These are phyloP conservation scores for Cylindrotheca closterium DNA, from an alignment of 108 stramenopile genomes.

Conservation along the genomic window DNA sequence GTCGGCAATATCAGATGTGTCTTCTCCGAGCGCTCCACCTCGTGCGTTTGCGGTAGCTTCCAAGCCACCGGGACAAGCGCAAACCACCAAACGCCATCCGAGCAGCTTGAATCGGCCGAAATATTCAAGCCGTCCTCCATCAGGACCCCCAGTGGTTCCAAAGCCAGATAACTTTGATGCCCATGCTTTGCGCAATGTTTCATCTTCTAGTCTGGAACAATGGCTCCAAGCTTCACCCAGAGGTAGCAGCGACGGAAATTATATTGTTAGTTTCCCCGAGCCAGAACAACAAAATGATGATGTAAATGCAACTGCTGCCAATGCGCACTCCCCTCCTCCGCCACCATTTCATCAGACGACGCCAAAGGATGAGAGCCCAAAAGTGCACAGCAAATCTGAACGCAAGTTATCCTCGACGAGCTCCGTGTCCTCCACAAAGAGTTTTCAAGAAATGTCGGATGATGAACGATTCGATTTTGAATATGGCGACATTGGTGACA, in stretches of 20 bases:
- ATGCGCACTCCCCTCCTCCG: background rate
- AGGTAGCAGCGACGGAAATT: background rate
- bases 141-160: background rate
- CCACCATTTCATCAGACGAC: no score
- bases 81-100: background rate
- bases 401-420: no score
- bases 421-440: no score
- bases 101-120: background rate
- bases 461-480: slow-evolving; percentile 34
- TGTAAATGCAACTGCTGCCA: background rate
- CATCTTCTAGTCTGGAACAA: slow-evolving; percentile 27
- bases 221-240: slow-evolving; percentile 20
- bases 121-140: background rate
- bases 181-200: slow-evolving; percentile 13
- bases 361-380: no score
- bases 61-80: background rate
- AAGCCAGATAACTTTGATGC: background rate
- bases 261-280: background rate
- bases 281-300: background rate
- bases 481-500: slow-evolving; percentile 29
- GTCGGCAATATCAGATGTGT: slow-evolving; percentile 20
- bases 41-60: no score
- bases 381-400: no score
- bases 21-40: background rate
- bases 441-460: slow-evolving; percentile 29